Conservation (phyloP, 2,329 filamentous ascomycete species). For the Hymenoscyphus scutula region DNA sequence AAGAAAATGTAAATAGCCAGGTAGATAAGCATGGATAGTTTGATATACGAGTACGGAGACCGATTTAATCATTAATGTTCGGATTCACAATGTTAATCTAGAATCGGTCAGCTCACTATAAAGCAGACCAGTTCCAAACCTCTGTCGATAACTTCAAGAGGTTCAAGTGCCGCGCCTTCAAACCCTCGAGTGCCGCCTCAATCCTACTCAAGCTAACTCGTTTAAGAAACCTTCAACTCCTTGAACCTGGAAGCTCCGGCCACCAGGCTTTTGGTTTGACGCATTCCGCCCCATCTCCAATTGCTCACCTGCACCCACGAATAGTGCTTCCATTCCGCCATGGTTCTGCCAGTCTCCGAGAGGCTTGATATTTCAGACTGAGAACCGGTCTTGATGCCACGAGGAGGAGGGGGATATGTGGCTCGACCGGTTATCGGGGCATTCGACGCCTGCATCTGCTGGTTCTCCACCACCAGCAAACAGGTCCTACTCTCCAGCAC, state of each 20-base stretch:
- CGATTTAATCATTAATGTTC: too few species aligned
- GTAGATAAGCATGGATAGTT: too few species aligned
- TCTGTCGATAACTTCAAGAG: not conserved
- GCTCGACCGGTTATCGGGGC: conserved; percentile 81
- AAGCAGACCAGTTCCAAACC: too few species aligned
- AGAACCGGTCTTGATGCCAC: conserved; percentile 6
- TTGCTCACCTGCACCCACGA: not conserved
- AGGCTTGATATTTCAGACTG: not conserved
- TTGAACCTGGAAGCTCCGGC: conserved; percentile 1
- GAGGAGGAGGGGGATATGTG: conserved; percentile 59
- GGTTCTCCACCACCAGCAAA: conserved; percentile 59
- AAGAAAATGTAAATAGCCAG: too few species aligned
- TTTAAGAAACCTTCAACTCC: conserved; percentile 1
- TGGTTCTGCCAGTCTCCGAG: conserved; percentile 5
- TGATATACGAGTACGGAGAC: too few species aligned
- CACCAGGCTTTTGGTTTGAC: not conserved
- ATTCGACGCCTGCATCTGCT: conserved; percentile 51
- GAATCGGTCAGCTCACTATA: too few species aligned
- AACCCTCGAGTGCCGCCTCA: not conserved
- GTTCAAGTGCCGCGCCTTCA: too few species aligned
- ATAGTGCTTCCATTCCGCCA: not conserved
- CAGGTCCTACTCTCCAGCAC: conserved; percentile 70
- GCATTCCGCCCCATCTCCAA: not conserved
- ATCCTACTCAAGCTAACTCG: not conserved
- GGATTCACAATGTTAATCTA: too few species aligned